Conservation (phyloP, 176 grass and related monocot species). For the Zea luxurians region DNA sequence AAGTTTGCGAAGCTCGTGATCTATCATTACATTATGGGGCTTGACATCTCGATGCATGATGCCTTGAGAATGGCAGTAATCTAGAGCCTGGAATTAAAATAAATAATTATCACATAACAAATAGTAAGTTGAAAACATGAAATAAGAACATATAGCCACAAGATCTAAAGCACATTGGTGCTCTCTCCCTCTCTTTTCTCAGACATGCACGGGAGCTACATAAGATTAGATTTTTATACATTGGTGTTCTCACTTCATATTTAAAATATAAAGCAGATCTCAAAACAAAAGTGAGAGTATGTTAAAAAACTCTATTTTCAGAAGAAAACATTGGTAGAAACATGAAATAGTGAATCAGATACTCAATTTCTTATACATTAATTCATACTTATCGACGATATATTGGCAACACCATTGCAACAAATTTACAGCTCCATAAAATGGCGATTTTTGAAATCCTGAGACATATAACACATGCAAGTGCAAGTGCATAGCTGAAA, state of each 20-base stretch:
- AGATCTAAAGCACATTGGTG: neutral
- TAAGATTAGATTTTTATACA: neutral
- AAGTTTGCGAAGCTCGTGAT: conserved; percentile 88
- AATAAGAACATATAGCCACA: neutral
- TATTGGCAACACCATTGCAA: conserved; percentile 8
- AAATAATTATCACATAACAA: conserved; percentile 20
- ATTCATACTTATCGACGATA: neutral
- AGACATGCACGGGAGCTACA: neutral
- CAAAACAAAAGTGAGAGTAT: neutral
- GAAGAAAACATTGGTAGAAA: neutral
- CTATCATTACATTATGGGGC: conserved; percentile 98
- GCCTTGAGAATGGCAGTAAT: conserved; percentile 93
- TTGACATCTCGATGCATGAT: conserved; percentile 99
- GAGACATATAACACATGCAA: neutral
- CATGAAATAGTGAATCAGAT: neutral
- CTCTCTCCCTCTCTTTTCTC: neutral
- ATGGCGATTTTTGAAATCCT: conserved; percentile 26
- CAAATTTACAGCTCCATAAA: conserved; percentile 12
- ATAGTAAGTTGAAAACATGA: neutral
- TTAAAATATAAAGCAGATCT: neutral
- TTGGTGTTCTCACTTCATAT: neutral
- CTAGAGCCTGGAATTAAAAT: conserved; percentile 53
- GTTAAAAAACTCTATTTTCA: neutral
- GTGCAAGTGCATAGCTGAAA: no score
- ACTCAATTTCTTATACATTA: neutral